A percentile compares a stretch with the other conserved stretches of the same genome.
Conservation (phyloP, 73 alveolate species). For the Strombidium stylifer region DNA sequence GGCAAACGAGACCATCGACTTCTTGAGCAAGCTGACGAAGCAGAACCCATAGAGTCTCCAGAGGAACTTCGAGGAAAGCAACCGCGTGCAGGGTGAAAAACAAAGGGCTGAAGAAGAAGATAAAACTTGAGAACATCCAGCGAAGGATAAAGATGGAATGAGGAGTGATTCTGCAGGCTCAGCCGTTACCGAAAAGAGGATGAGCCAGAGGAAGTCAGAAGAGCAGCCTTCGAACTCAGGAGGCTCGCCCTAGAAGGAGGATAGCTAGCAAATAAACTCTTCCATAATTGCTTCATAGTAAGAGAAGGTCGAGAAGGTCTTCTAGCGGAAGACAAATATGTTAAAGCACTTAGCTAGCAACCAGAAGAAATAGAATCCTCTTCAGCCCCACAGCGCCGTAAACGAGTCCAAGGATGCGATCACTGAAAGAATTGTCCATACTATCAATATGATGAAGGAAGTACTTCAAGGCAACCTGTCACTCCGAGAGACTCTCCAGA, state of each 20-base stretch:
- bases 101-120: not conserved
- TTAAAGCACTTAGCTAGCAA: slow-evolving; percentile 16
- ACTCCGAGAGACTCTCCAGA: slow-evolving; percentile 31
- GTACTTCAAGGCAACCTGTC: slow-evolving; percentile 29
- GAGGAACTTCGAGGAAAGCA: not conserved
- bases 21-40: slow-evolving; percentile 9
- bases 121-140: not conserved
- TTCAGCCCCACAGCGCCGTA: slow-evolving; percentile 5
- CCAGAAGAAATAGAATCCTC: not conserved
- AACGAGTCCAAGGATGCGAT: slow-evolving; percentile 37
- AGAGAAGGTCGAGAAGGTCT: slow-evolving; percentile 27
- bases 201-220: not conserved
- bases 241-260: no score
- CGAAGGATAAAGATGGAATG: not conserved
- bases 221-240: no score
- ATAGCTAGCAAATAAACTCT: slow-evolving; percentile 1
- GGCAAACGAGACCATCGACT: slow-evolving; percentile 32
- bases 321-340: slow-evolving; percentile 19
- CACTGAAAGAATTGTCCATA: slow-evolving; percentile 36
- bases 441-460: slow-evolving; percentile 58
- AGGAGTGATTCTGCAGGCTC: slow-evolving; percentile 32
- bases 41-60: slow-evolving; percentile 3
- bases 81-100: not conserved
- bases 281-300: not conserved
- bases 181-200: slow-evolving; percentile 5